A percentile compares a stretch with the other conserved stretches of the same genome.
phyloP scores from a whole-genome alignment of 495 filamentous ascomycete species.

The Poronia punctata region DNA sequence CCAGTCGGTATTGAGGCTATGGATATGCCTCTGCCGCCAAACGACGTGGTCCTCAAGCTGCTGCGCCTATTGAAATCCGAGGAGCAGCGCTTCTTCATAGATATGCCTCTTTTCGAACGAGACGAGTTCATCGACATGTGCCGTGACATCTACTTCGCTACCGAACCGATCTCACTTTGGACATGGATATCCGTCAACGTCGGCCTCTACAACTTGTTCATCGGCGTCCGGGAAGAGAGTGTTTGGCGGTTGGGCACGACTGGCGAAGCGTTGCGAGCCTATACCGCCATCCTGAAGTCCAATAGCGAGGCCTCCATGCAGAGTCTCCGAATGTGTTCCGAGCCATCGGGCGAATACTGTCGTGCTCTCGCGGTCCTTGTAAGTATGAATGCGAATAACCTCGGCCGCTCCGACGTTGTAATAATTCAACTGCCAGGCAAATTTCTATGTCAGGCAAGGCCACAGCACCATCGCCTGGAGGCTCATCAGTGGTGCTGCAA shows the following conservation, averaged over 20 bases:
- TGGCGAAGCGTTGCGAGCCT: constrained; percentile 9
- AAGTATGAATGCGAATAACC: constrained; percentile 1
- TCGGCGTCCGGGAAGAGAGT: constrained; percentile 16
- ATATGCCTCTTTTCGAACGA: constrained; percentile 29
- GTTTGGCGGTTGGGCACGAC: constrained; percentile 11
- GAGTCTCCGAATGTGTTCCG: constrained; percentile 18
- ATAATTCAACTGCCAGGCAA: constrained; percentile 12
- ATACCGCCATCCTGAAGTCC: constrained; percentile 5
- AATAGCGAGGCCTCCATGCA: constrained; percentile 14
- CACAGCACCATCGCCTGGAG: constrained; percentile 22
- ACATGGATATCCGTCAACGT: constrained; percentile 52
- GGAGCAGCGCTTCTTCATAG: constrained; percentile 19
- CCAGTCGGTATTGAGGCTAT: constrained; percentile 6
- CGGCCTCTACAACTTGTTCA: constrained; percentile 49
- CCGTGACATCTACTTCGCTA: constrained; percentile 51
- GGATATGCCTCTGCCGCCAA: constrained; percentile 14
- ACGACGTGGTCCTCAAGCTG: constrained; percentile 16
- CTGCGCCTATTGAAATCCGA: constrained; percentile 13
- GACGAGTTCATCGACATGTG: constrained; percentile 50
- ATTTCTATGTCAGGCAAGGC: constrained; percentile 19
- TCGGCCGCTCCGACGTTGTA: not conserved
- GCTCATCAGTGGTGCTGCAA: constrained; percentile 14
- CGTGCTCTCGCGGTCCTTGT: constrained; percentile 21
- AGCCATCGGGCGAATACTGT: constrained; percentile 20
- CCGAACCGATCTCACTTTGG: constrained; percentile 48